Base-by-base conservation (phyloP, 2,329 filamentous ascomycete species). In the Fusarium guadeloupense region DNA sequence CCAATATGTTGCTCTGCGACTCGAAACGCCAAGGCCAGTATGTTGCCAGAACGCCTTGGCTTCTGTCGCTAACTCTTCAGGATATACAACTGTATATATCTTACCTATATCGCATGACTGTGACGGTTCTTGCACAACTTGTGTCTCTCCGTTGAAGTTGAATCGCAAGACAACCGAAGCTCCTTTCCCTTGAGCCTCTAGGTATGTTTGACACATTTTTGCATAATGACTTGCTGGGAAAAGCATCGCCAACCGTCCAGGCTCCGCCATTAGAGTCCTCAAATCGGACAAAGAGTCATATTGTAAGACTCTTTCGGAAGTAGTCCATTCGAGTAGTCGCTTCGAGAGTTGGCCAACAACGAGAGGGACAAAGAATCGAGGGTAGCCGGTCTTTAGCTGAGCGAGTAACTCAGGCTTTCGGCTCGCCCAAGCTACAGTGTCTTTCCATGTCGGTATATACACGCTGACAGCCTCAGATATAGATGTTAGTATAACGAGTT, bases 11-110 rank as follows among this genome's bases (percentile, higher is more conserved):
- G 71, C 71, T 25, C 54, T 64, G 31, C 71, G 67, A 34, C 67
- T 72, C n/a, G 71, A 72, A 25, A 73, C 51, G 7, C 71, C 71
- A 16, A 55, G 69, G 0, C 71, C 71, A 1, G 71, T 68, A 41
- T 74, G 70, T 16, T 71, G 69, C 71, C 70, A 74, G 25, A 72
- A 74, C 8, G 58, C 59, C 37, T 70, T 70, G n/a, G 66, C 70
- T 19, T 71, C 65, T 5, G 21, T 37, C 3, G 42, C 53, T 10
- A 71, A 17, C 3, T 38, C 19, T 2, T 38, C 17, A 2, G 68
- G 55, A 17, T 67, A 68, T 6, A 60, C 31, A 1, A 67, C 59
- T 2, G 43, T 42, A 19, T 50, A 73, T 1, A 72, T 20, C 4
- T 67, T 37, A 9, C 20, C 46, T 26, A 41, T 23, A 17, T 4